phyloP scores from a whole-genome alignment of 495 filamentous ascomycete species.

The Parathielavia hyrcaniae region DNA sequence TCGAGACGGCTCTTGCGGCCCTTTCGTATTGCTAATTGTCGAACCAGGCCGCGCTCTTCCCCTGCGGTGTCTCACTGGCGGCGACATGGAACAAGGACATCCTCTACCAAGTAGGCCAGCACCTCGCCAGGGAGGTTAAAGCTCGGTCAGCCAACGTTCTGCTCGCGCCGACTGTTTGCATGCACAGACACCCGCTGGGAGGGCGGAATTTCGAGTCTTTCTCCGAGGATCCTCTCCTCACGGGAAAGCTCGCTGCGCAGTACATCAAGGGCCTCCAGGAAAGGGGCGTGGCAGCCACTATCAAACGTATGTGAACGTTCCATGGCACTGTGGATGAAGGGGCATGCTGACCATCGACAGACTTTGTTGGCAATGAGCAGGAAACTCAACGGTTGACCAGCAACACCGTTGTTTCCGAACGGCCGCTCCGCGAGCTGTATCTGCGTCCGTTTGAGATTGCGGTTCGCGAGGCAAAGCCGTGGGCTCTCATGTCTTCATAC shows the following conservation, averaged over 20 bases:
- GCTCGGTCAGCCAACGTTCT: slow-evolving; percentile 69
- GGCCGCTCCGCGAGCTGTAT: slow-evolving; percentile 75
- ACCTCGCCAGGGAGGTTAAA: slow-evolving; percentile 65
- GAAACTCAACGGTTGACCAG: slow-evolving; percentile 73
- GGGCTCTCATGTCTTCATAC: slow-evolving; percentile 80
- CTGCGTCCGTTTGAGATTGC: slow-evolving; percentile 78
- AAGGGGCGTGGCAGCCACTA: slow-evolving; percentile 66
- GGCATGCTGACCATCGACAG: slow-evolving; percentile 33
- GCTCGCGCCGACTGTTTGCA: slow-evolving; percentile 75
- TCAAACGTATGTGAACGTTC: slow-evolving; percentile 56
- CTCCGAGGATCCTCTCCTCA: slow-evolving; percentile 74
- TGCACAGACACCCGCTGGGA: slow-evolving; percentile 74
- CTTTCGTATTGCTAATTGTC: slow-evolving; percentile 40
- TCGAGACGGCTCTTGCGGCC: not conserved
- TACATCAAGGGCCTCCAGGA: slow-evolving; percentile 70
- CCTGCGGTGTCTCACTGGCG: slow-evolving; percentile 69
- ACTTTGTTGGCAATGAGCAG: slow-evolving; percentile 81
- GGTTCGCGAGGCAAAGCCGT: slow-evolving; percentile 67
- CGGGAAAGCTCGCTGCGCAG: slow-evolving; percentile 66
- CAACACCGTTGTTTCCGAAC: slow-evolving; percentile 61
- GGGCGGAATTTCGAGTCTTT: slow-evolving; percentile 85
- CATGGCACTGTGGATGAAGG: not conserved
- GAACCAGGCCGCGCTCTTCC: slow-evolving; percentile 60
- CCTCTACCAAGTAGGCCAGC: slow-evolving; percentile 58
- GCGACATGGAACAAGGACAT: slow-evolving; percentile 72